Evolutionary conservation across 1,284 basidiomycete genomes (phyloP).

Genomic region (Porogramme epimiltina): DNA sequence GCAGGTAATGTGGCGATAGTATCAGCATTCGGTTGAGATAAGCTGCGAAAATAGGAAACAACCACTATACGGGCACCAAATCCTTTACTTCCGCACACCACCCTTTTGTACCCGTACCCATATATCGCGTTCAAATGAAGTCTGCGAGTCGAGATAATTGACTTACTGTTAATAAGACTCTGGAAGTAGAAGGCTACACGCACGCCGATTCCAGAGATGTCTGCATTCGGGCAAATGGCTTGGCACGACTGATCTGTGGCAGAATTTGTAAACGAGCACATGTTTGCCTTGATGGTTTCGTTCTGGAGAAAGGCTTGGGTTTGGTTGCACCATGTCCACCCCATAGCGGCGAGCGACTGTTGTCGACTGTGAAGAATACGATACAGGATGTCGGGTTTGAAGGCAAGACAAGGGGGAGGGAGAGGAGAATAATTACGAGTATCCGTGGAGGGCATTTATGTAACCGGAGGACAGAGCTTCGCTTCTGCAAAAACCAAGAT

Average conservation of each 20-base stretch:
- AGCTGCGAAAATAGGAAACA: background rate
- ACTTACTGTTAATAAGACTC: constrained; percentile 31
- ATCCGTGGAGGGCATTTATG: background rate
- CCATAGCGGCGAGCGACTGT: background rate
- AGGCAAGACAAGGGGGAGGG: background rate
- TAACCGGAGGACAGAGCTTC: no score
- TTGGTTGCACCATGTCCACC: constrained; percentile 9
- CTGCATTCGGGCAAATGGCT: constrained; percentile 30
- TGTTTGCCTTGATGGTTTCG: constrained; percentile 3
- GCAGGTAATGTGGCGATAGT: background rate
- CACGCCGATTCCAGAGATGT: constrained; percentile 32
- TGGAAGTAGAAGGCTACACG: constrained; percentile 32
- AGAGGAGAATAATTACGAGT: no score
- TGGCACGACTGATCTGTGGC: constrained; percentile 3
- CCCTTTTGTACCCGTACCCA: background rate
- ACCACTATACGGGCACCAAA: background rate
- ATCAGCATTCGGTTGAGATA: background rate
- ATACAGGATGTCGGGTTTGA: background rate
- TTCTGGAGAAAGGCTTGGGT: constrained; percentile 4
- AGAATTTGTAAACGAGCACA: constrained; percentile 1
- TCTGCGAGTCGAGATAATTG: background rate
- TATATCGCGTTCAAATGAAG: constrained; percentile 1
- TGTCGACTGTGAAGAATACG: background rate
- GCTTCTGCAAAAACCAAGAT: no score
- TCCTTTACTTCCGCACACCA: no score